These are phyloP conservation scores for Colletotrichum shisoi DNA, from an alignment of 2,329 filamentous ascomycete species.

Conservation along the genomic window DNA sequence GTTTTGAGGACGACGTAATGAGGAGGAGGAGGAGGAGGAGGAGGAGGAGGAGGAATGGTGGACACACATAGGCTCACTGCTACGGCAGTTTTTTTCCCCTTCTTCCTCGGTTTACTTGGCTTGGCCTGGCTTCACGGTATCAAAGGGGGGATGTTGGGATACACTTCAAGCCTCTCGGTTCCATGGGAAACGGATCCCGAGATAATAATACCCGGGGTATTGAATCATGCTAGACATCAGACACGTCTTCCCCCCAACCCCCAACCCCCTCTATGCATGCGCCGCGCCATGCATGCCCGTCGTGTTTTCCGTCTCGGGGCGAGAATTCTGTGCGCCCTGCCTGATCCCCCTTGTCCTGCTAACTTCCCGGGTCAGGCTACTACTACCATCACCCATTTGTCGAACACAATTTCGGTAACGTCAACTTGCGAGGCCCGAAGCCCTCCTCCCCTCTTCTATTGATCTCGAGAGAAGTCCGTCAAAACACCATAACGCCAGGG, in stretches of 20 bases:
- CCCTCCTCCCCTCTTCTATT: neutral
- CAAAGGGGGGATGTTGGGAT: no score
- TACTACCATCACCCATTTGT: no score
- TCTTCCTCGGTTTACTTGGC: neutral
- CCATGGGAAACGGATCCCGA: neutral
- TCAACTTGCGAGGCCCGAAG: neutral
- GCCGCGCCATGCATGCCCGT: no score
- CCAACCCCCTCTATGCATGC: no score
- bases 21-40: neutral
- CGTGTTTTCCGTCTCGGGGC: no score
- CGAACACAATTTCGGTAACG: no score
- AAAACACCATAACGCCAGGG: slow-evolving; percentile 6
- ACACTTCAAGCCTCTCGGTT: neutral
- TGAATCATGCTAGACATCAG: neutral
- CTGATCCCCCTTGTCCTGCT: no score
- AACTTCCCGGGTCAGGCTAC: no score
- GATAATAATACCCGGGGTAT: slow-evolving; percentile 25
- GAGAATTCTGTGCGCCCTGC: no score
- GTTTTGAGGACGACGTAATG: neutral
- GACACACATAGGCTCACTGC: neutral
- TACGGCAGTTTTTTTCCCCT: neutral
- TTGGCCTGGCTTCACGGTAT: neutral
- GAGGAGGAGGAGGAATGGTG: neutral
- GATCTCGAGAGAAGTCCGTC: neutral
- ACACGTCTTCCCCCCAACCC: neutral